Base-by-base conservation (phyloP, 148 eudicot genomes). In the Amaranthus hypochondriacus region DNA sequence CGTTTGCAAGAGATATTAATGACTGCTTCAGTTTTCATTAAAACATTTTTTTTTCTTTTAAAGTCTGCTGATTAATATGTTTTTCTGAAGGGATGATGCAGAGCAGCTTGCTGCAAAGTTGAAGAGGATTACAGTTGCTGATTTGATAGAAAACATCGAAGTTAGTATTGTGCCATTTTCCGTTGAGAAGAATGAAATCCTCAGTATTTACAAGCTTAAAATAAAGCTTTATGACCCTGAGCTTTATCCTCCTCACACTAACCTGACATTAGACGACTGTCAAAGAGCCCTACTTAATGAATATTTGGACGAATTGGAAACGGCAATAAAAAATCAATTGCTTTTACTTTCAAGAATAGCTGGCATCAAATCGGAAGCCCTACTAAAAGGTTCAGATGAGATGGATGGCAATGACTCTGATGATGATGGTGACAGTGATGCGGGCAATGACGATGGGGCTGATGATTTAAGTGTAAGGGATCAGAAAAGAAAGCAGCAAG, bases 111-210 rank as follows among this genome's bases (percentile, higher is more conserved):
- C 91, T 70, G 86, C 84, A 48, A 87, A 77, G 56, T 67, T 89
- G 80, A 92, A 83, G 84, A 90, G 83, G 84, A 79, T 92, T 59
- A 83, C 87, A 7, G 84, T 92, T 67, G 96, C 99, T 39, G 95
- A 92, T 73, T 61, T 92, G 71, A 83, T 87, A 60, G 92, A 92
- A 83, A 82, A 85, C 56, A 84, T 96, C 75, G 96, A 90, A 80
- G 94, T 92, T 43, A 62, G 79, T 56, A 76, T 87, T 51, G 74
- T 83, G 74, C 95, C 92, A 7, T 81, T 83, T 66, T 73, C 82
- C 9, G 61, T 83, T 75, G 47, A 74, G 12, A 55, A 81, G 11
- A 14, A 78, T 18, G 51, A 78, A 62, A 74, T 83, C 14, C 69
- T 74, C 73, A 83, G 89, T 79, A 62, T 90, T 18, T 92, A 92